Evolutionary conservation across 2,329 filamentous ascomycete species (phyloP), one percentile per base, ranked within the genome.

Genomic region (Geosmithia flava): DNA sequence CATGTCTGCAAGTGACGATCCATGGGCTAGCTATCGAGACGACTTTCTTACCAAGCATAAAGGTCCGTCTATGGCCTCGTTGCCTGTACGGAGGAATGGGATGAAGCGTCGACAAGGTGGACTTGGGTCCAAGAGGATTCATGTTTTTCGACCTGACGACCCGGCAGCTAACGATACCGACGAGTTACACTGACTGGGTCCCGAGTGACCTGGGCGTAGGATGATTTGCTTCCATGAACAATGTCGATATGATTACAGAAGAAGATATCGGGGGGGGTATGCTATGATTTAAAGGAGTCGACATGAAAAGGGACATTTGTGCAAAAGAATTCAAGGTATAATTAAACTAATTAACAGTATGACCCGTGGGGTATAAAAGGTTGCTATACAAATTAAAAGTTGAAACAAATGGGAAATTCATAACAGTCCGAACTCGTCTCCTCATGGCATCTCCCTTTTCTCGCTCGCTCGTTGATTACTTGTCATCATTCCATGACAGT

Each of bases 131-230:
- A 37, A 11, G 33, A 37, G 13, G 33, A 13, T 37, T 13, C 33
- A 16, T 11, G 11, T 37, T 13, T 58, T 55, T 47, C 59, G 56
- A 10, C 61, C 60, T 13, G 19, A 45, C n/a, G 52, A 53, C 1
- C 42, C 53, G 16, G 50, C 51, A 13, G 53, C 56, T 6, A 53
- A 59, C 50, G 62, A 65, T 17, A 49, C 57, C 19, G 65, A 68
- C 41, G 65, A 68, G 52, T 51, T 68, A 42, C 61, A 62, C 49
- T 64, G 52, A 27, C 16, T 8, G 19, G 46, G 44, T 13, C 8
- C 29, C 44, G 23, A 27, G 8, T 5, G 8, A 27, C 23, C 23
- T 27, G 4, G 23, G 8, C 23, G 23, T 27, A 27, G 4, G 23
- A 27, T 27, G 23, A 27, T 27, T 4, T 27, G 23, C 23, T 4